These are phyloP conservation scores for Aspergillus ellipticus DNA, from an alignment of 495 filamentous ascomycete genomes.

Conservation along the genomic window DNA sequence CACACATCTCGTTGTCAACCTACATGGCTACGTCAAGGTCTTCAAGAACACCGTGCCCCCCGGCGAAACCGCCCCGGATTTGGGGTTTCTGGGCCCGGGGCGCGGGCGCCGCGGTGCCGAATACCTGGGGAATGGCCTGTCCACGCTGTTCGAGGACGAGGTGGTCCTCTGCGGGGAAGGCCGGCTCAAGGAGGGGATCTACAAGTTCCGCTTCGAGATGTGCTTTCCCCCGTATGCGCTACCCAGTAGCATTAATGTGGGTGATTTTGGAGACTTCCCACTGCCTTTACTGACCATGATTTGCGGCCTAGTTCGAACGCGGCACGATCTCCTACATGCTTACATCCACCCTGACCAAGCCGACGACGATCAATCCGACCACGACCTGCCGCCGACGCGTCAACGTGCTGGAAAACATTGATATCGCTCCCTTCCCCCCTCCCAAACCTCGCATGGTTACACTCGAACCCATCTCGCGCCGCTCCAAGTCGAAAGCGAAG, in stretches of 20 bases:
- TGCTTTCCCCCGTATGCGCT: slow-evolving; percentile 71
- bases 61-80: slow-evolving; percentile 52
- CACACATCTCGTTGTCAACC: slow-evolving; percentile 82
- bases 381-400: slow-evolving; percentile 76
- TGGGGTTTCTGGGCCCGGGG: slow-evolving; percentile 47
- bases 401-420: slow-evolving; percentile 68
- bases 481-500: slow-evolving; percentile 46
- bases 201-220: slow-evolving; percentile 91
- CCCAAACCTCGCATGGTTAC: slow-evolving; percentile 72
- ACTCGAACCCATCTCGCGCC: slow-evolving; percentile 67
- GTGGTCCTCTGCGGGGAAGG: slow-evolving; percentile 87
- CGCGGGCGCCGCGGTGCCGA: slow-evolving; percentile 56
- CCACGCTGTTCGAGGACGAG: slow-evolving; percentile 88
- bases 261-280: slow-evolving; percentile 26
- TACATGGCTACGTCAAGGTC: slow-evolving; percentile 87
- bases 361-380: slow-evolving; percentile 79
- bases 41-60: slow-evolving; percentile 69
- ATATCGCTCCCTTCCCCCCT: slow-evolving; percentile 53
- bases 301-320: slow-evolving; percentile 75
- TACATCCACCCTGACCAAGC: slow-evolving; percentile 83
- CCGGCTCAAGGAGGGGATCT: slow-evolving; percentile 75
- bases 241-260: slow-evolving; percentile 90
- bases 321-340: slow-evolving; percentile 90
- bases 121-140: slow-evolving; percentile 78
- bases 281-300: slow-evolving; percentile 13